Base-by-base conservation (phyloP, 176 grass and related monocot species). In the Phragmites australis region DNA sequence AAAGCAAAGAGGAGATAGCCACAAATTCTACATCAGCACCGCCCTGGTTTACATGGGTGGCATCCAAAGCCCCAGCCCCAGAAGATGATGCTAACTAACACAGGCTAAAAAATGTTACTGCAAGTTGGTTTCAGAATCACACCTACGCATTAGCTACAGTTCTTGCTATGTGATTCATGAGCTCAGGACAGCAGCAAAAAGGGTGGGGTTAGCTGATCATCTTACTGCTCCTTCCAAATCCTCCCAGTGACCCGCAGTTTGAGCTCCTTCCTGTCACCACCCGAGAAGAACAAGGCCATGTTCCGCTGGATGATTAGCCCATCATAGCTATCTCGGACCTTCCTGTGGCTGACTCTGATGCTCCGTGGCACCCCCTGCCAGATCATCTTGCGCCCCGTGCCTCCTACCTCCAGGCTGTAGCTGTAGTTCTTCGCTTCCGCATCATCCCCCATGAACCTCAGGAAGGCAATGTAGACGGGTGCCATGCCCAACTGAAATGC, bases 401-500 rank as follows among this genome's bases (percentile, higher is more conserved):
- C 95, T 65, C 95, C 92, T 6, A 98, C 92, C 88, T 98, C 95
- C 50, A 98, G 78, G 70, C 89, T 94, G 72, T 98, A 98, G 74
- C 86, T 90, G 85, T 93, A 98, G 65, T 85, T 93, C 78, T 94
- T 98, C 2, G 92, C 90, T 77, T 94, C 95, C 1, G 14, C 19
- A 7, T 94, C 95, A 80, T 94, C 89, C 61, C 95, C 95, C 95
- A 98, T 98, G 81, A 98, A 98, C 67, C 92, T 88, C 69, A 98
- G 64, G 81, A 98, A 98, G 68, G 95, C 88, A 3, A 98, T 94
- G 78, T 98, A 98, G 1, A 94, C 92, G 48, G 92, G 90, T 2
- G 95, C 64, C 49, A 76, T 87, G 21, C 95, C 92, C 40, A 98
- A 55, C 81, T 94, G 90, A 70, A 94, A 94, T 80, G 92, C 95